phyloP scores from a whole-genome alignment of 169 alveolate species.

The Cryptosporidium ubiquitum region DNA sequence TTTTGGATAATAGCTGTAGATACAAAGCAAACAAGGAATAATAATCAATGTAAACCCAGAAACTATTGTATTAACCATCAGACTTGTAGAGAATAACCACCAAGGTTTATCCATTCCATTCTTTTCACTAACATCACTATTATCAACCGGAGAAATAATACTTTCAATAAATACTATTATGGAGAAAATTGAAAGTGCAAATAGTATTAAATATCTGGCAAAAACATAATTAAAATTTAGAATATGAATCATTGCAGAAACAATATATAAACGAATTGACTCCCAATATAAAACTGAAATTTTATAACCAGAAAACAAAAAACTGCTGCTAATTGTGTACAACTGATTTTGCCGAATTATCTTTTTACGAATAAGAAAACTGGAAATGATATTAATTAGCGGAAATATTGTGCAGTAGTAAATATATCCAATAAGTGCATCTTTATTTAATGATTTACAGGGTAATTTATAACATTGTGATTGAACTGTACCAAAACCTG shows the following conservation, averaged over 20 bases:
- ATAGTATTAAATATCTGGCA: constrained; percentile 29
- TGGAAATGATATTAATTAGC: constrained; percentile 24
- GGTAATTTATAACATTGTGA: constrained; percentile 21
- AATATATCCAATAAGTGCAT: constrained; percentile 21
- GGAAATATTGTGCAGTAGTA: constrained; percentile 35
- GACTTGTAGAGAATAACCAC: constrained; percentile 49
- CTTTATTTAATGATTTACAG: constrained; percentile 16
- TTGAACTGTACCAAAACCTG: constrained; percentile 60
- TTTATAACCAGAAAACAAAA: constrained; percentile 60
- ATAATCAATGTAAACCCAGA: neutral
- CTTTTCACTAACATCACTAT: constrained; percentile 2
- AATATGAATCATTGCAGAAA: constrained; percentile 1
- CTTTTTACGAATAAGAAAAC: neutral
- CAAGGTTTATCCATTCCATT: constrained; percentile 59
- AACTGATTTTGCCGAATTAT: constrained; percentile 17
- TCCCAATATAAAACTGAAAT: constrained; percentile 54
- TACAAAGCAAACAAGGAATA: constrained; percentile 26
- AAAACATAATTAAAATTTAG: constrained; percentile 18
- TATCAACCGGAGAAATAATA: constrained; percentile 42
- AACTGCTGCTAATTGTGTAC: constrained; percentile 52
- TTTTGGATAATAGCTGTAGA: constrained; percentile 33
- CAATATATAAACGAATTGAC: constrained; percentile 25
- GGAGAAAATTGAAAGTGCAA: constrained; percentile 30
- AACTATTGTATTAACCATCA: neutral
- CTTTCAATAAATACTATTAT: constrained; percentile 28